Evolutionary conservation across 2,329 filamentous ascomycete species (phyloP).

Genomic region (Reticulascus tulasneorum): DNA sequence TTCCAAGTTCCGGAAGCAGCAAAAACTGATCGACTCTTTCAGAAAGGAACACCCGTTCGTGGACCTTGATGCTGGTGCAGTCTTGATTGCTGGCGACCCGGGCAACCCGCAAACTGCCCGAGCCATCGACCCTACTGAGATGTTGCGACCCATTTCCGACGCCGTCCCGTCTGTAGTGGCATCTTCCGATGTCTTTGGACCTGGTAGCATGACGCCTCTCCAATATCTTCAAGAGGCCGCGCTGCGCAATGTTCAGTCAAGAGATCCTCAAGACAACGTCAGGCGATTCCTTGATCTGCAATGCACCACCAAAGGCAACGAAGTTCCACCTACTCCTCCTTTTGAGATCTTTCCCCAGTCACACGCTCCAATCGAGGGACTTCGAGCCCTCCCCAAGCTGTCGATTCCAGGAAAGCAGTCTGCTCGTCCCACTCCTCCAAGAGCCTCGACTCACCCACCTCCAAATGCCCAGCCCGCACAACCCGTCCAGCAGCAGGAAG

Average conservation of each 20-base stretch:
- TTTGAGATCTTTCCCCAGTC: slow-evolving; percentile 57
- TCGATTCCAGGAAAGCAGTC: slow-evolving; percentile 47
- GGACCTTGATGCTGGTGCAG: slow-evolving; percentile 58
- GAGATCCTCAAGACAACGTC: slow-evolving; percentile 89
- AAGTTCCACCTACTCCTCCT: slow-evolving; percentile 66
- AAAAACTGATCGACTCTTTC: slow-evolving; percentile 71
- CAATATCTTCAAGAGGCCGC: slow-evolving; percentile 69
- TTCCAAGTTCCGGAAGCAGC: slow-evolving; percentile 75
- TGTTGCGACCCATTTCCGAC: slow-evolving; percentile 67
- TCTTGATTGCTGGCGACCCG: slow-evolving; percentile 74
- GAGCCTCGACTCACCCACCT: slow-evolving; percentile 23
- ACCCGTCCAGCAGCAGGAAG: slow-evolving; percentile 16
- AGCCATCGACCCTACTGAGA: slow-evolving; percentile 52
- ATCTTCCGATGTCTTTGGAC: slow-evolving; percentile 85
- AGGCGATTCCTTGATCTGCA: slow-evolving; percentile 89
- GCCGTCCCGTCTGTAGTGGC: slow-evolving; percentile 79
- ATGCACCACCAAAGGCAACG: slow-evolving; percentile 51
- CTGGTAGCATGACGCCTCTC: slow-evolving; percentile 58
- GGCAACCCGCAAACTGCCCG: slow-evolving; percentile 67
- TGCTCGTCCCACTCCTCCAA: slow-evolving; percentile 22
- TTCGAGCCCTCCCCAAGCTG: slow-evolving; percentile 59
- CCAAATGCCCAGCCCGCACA: slow-evolving; percentile 21
- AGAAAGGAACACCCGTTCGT: slow-evolving; percentile 70
- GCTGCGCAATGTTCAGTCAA: slow-evolving; percentile 63
- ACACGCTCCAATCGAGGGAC: slow-evolving; percentile 47